These are phyloP conservation scores for Moesziomyces antarcticus DNA, from an alignment of 1,284 basidiomycete species.

Conservation along the genomic window DNA sequence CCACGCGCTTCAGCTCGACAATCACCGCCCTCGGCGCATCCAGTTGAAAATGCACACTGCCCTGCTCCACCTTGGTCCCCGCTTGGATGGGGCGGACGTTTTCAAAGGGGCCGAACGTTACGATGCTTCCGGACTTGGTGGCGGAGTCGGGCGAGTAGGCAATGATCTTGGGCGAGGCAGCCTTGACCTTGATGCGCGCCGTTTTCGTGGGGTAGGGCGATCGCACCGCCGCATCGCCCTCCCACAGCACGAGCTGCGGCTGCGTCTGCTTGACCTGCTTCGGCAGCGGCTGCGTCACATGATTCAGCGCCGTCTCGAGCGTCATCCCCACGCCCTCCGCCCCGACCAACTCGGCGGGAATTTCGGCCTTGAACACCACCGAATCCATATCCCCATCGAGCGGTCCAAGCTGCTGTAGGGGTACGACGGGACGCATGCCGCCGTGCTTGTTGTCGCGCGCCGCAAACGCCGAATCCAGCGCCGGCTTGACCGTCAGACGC, in stretches of 20 bases:
- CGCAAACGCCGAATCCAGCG: conserved; percentile 21
- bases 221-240: conserved; percentile 79
- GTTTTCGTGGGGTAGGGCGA: conserved; percentile 84
- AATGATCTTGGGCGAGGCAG: conserved; percentile 31
- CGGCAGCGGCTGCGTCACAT: conserved; percentile 81
- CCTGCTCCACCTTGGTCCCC: conserved; percentile 61
- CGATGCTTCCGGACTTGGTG: conserved; percentile 80
- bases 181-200: conserved; percentile 80
- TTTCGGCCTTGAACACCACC: conserved; percentile 15
- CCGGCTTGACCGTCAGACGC: conserved; percentile 25
- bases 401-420: conserved; percentile 6
- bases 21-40: conserved; percentile 83
- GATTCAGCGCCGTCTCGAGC: conserved; percentile 75
- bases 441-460: conserved; percentile 10
- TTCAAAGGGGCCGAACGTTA: conserved; percentile 89
- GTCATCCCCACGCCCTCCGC: conserved; percentile 14
- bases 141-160: conserved; percentile 70
- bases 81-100: conserved; percentile 73
- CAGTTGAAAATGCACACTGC: conserved; percentile 83
- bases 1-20: conserved; percentile 77
- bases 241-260: conserved; percentile 82
- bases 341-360: conserved; percentile 16
- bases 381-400: conserved; percentile 13
- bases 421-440: conserved; percentile 22
- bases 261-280: conserved; percentile 79